phyloP scores from a whole-genome alignment of 2,329 filamentous ascomycete species.

The Fusarium palustre region DNA sequence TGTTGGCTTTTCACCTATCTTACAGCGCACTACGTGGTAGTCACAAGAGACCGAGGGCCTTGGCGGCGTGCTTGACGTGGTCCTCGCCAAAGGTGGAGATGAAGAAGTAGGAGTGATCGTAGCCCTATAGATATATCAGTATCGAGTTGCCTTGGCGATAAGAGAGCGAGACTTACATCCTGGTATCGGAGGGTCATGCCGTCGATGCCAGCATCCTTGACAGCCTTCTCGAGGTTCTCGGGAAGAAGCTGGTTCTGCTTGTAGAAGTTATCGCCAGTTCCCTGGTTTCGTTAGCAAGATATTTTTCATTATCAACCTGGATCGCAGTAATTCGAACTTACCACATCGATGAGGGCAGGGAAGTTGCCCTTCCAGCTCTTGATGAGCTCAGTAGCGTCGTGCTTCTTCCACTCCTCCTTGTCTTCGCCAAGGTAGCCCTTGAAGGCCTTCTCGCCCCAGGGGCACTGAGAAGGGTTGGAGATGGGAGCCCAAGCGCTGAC shows the following conservation, averaged over 20 bases:
- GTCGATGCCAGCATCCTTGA: conserved; percentile 77
- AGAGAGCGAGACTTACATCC: conserved; percentile 60
- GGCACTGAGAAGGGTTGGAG: conserved; percentile 83
- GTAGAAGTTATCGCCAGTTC: conserved; percentile 96
- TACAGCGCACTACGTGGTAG: conserved; percentile 43
- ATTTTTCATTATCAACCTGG: neutral
- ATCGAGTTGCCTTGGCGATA: too few species aligned
- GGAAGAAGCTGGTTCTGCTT: conserved; percentile 92
- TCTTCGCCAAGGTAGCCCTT: conserved; percentile 86
- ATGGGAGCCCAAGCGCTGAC: conserved; percentile 94
- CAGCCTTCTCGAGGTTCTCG: conserved; percentile 88
- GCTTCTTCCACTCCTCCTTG: conserved; percentile 81
- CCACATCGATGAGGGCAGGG: conserved; percentile 87
- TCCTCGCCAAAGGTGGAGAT: conserved; percentile 91
- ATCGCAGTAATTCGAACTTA: conserved; percentile 57
- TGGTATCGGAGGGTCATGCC: conserved; percentile 86
- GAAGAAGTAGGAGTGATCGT: conserved; percentile 98
- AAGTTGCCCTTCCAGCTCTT: conserved; percentile 78
- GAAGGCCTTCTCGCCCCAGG: conserved; percentile 98
- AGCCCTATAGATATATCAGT: conserved; percentile 64
- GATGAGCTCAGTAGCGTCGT: conserved; percentile 92
- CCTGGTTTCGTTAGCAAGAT: conserved; percentile 59
- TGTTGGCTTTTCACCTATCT: conserved; percentile 31
- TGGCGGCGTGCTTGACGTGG: conserved; percentile 91
- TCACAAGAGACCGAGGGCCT: conserved; percentile 70